These are phyloP conservation scores for Inga oerstediana DNA, from an alignment of 306 rosid species.

Conservation along the genomic window DNA sequence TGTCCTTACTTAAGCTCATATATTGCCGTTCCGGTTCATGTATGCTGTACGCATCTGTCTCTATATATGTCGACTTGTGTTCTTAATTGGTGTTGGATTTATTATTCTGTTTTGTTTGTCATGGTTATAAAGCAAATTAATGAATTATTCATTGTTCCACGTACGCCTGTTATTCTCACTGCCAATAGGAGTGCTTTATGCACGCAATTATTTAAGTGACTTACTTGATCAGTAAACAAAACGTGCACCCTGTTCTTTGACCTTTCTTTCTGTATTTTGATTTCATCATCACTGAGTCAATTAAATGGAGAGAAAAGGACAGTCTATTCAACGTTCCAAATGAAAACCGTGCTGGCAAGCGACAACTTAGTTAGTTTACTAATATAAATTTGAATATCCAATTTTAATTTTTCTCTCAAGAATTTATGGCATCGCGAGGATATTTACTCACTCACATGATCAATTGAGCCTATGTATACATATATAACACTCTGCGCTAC, in stretches of 20 bases:
- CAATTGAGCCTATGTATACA: not conserved
- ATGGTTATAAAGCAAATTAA: not conserved
- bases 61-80: not conserved
- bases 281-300: not conserved
- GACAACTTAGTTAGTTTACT: not conserved
- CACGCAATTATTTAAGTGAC: not conserved
- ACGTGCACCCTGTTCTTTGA: not conserved
- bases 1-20: conserved; percentile 3
- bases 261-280: not conserved
- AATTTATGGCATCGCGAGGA: not conserved
- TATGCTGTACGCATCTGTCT: not conserved
- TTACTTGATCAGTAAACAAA: not conserved
- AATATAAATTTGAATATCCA: not conserved
- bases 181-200: not conserved
- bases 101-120: not conserved
- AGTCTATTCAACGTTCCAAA: not conserved
- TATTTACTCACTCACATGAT: not conserved
- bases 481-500: not conserved
- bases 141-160: not conserved
- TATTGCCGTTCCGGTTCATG: not conserved
- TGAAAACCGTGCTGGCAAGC: not conserved
- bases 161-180: not conserved
- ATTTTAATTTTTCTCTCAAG: not conserved
- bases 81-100: not conserved
- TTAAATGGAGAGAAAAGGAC: not conserved